Percentiles rank a stretch among this genome's conserved stretches.
phyloP scores from a whole-genome alignment of 139 green algal genomes.

The Chlamydomonas applanata region DNA sequence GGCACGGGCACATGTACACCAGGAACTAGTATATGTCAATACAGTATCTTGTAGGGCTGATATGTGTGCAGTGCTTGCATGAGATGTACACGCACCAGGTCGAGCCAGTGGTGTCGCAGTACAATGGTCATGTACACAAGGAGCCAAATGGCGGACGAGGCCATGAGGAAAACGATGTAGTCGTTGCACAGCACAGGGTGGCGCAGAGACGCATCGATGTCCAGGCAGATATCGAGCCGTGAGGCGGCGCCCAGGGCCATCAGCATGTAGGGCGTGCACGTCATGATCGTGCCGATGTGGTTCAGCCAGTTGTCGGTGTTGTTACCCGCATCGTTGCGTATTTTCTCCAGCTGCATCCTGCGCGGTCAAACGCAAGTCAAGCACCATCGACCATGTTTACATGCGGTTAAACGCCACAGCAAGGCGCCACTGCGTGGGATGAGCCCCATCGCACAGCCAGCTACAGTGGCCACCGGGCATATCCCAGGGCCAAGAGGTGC shows the following conservation, averaged over 20 bases:
- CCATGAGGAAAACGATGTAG: constrained; percentile 39
- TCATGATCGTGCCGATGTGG: constrained; percentile 11
- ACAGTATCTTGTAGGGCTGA: too few relatives aligned
- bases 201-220: constrained; percentile 1
- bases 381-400: too few relatives aligned
- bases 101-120: constrained; percentile 12
- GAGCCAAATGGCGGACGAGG: constrained; percentile 22
- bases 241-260: constrained; percentile 25
- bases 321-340: constrained; percentile 46
- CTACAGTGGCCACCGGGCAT: neutral
- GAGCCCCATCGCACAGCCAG: neutral
- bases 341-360: constrained; percentile 42
- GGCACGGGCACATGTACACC: too few relatives aligned
- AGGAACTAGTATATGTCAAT: too few relatives aligned
- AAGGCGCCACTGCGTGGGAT: too few relatives aligned
- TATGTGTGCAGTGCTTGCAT: too few relatives aligned
- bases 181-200: constrained; percentile 16
- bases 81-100: too few relatives aligned
- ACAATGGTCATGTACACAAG: constrained; percentile 11
- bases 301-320: constrained; percentile 53
- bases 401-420: too few relatives aligned
- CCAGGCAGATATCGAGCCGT: constrained; percentile 30
- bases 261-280: constrained; percentile 26
- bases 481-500: too few relatives aligned
- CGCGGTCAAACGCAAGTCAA: neutral